Percentiles rank a stretch among this genome's conserved stretches.
Conservation (phyloP, 2,329 filamentous ascomycete species). For the Stenocarpella maydis region DNA sequence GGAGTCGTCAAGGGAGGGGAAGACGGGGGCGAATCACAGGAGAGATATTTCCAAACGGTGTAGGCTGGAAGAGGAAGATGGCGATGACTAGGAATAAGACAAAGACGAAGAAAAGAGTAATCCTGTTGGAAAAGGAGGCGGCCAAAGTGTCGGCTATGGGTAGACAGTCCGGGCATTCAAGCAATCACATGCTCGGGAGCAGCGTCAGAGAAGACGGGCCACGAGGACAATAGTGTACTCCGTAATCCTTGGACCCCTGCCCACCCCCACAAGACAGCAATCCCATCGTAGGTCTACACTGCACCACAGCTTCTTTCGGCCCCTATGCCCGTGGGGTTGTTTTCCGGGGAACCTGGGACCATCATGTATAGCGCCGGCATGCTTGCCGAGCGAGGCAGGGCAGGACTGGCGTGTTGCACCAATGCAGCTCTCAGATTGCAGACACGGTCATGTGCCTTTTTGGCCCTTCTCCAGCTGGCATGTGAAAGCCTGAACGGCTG, state of each 20-base stretch:
- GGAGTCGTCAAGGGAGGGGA: slow-evolving; percentile 5
- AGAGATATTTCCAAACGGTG: background rate
- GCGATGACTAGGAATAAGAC: background rate
- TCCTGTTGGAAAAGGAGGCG: slow-evolving; percentile 7
- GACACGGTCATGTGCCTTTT: slow-evolving; percentile 32
- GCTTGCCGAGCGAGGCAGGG: background rate
- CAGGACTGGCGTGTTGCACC: slow-evolving; percentile 14
- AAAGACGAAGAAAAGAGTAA: background rate
- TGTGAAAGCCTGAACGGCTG: slow-evolving; percentile 28
- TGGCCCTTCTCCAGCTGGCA: slow-evolving; percentile 24
- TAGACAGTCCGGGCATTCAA: background rate
- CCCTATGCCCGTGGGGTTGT: slow-evolving; percentile 4
- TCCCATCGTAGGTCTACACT: background rate
- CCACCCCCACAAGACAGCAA: background rate
- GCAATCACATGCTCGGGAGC: slow-evolving; percentile 26
- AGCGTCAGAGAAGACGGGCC: slow-evolving; percentile 26
- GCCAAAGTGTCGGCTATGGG: slow-evolving; percentile 17
- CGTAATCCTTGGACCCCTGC: slow-evolving; percentile 13
- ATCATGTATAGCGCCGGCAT: slow-evolving; percentile 4
- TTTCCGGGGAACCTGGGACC: slow-evolving; percentile 22
- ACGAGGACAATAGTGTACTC: slow-evolving; percentile 29
- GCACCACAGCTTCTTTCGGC: background rate
- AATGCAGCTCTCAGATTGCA: slow-evolving; percentile 10
- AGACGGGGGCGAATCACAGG: background rate
- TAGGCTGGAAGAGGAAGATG: background rate